A percentile compares a stretch with the other conserved stretches of the same genome.
Evolutionary conservation across 345 rosid species (phyloP).

Genomic region (Arabidopsis arenosa): DNA sequence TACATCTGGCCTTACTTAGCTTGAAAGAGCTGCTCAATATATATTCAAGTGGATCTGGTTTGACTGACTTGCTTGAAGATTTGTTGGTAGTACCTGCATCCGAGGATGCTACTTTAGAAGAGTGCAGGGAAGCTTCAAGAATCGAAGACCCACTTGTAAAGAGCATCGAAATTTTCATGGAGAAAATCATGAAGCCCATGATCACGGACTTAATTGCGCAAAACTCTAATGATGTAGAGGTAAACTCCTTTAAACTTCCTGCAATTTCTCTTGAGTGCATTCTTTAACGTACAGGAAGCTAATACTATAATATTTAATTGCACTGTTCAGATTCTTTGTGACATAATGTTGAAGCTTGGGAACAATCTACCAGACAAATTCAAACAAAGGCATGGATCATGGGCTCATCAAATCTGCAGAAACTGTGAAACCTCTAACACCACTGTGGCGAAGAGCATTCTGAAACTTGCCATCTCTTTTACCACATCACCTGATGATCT

Average conservation of each 20-base stretch:
- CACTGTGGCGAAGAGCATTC: conserved; percentile 58
- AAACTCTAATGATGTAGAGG: conserved; percentile 64
- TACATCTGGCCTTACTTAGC: conserved; percentile 66
- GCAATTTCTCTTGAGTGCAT: conserved; percentile 19
- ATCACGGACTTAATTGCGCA: conserved; percentile 55
- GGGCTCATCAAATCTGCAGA: conserved; percentile 67
- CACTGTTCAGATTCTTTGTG: conserved; percentile 63
- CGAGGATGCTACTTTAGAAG: conserved; percentile 50
- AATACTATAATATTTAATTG: conserved; percentile 18
- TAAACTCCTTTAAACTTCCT: conserved; percentile 38
- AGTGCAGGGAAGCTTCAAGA: conserved; percentile 46
- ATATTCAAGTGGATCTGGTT: conserved; percentile 49
- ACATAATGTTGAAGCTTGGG: conserved; percentile 55
- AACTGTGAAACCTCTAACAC: conserved; percentile 51
- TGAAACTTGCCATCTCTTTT: conserved; percentile 57
- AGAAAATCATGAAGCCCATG: conserved; percentile 62
- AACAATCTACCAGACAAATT: conserved; percentile 57
- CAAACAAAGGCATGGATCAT: conserved; percentile 66
- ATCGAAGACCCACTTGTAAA: conserved; percentile 57
- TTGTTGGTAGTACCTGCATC: conserved; percentile 55
- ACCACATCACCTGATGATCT: conserved; percentile 66
- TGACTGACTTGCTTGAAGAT: conserved; percentile 63
- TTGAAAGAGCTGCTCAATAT: conserved; percentile 63
- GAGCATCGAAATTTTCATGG: conserved; percentile 53
- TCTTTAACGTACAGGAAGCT: conserved; percentile 14